A percentile compares a stretch with the other conserved stretches of the same genome.
phyloP scores from a whole-genome alignment of 257 asterid genomes.

The Datura wrightii region DNA sequence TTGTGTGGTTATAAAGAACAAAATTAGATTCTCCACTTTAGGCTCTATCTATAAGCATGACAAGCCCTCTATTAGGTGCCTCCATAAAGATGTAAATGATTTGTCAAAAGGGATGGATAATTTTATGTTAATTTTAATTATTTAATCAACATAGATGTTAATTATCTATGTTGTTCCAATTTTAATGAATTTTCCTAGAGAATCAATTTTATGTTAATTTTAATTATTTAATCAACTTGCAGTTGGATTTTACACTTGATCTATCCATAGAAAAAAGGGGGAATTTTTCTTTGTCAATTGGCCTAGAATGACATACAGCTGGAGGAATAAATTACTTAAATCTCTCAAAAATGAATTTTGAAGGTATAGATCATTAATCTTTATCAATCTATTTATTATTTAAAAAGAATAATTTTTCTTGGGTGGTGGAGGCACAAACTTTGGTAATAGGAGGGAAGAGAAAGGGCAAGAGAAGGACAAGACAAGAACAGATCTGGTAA shows the following conservation, averaged over 20 bases:
- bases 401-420: not conserved
- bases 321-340: no score
- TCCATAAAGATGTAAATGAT: no score
- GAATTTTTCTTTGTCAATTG: not conserved
- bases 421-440: not conserved
- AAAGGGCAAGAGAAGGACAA: not conserved
- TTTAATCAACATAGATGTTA: no score
- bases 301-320: not conserved
- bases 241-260: not conserved
- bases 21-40: no score
- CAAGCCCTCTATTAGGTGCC: no score
- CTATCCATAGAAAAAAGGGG: not conserved
- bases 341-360: not conserved
- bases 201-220: not conserved
- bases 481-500: no score
- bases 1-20: no score
- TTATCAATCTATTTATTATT: not conserved
- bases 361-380: not conserved
- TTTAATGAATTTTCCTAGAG: no score
- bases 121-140: no score
- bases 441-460: not conserved
- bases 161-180: no score
- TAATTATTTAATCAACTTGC: not conserved
- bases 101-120: no score
- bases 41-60: no score